Conservation (phyloP, 768 basidiomycete genomes). For the Termitomyces sp. region DNA sequence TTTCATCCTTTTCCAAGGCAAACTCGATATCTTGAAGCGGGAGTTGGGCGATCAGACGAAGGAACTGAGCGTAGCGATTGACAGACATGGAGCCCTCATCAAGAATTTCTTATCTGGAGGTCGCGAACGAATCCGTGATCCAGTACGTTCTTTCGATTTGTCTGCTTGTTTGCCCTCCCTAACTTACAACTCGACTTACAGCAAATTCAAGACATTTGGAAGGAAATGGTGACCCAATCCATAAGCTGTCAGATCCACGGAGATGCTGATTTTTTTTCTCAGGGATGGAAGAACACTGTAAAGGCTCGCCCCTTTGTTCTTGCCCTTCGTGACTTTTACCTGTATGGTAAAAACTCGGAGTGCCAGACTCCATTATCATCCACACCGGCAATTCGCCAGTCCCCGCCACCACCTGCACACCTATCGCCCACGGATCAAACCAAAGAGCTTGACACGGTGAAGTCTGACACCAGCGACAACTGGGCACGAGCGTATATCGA, state of each 20-base stretch:
- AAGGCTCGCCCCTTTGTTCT: conserved; percentile 1
- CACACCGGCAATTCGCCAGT: not conserved
- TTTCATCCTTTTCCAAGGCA: not conserved
- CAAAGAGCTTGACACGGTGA: too few relatives aligned
- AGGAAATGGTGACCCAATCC: not conserved
- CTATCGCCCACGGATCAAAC: not conserved
- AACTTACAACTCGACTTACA: not conserved
- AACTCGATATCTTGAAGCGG: not conserved
- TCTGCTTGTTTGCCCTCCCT: too few relatives aligned
- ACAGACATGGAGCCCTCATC: not conserved
- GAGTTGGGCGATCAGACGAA: not conserved
- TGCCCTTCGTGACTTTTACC: not conserved
- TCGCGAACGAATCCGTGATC: not conserved
- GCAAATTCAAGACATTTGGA: not conserved
- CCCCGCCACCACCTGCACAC: not conserved
- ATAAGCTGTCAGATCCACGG: not conserved
- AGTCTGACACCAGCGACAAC: not conserved
- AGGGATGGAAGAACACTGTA: conserved; percentile 2
- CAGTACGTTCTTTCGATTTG: not conserved
- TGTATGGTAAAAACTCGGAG: not conserved
- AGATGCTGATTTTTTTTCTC: not conserved
- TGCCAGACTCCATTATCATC: not conserved
- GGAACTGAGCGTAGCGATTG: not conserved
- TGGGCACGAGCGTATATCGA: not conserved
- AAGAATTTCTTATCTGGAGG: not conserved